A percentile compares a stretch with the other conserved stretches of the same genome.
Evolutionary conservation across 2,329 filamentous ascomycete genomes (phyloP).

Genomic region (Tolypocladium ovalisporum): DNA sequence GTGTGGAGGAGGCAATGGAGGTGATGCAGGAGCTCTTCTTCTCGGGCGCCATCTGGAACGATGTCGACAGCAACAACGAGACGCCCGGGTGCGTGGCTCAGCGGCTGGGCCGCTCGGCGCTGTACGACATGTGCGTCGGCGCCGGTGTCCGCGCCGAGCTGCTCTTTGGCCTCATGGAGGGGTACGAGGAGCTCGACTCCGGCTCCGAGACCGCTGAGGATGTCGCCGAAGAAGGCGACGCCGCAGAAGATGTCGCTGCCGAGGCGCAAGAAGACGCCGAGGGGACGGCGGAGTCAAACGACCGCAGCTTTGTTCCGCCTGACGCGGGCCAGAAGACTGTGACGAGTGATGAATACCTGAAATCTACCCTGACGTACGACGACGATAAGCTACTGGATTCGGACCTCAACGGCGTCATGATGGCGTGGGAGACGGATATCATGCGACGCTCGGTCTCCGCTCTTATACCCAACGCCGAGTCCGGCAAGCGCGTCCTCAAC

Average conservation of each 20-base stretch:
- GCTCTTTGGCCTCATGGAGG: constrained; percentile 70
- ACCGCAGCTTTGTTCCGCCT: constrained; percentile 21
- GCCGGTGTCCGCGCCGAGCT: constrained; percentile 87
- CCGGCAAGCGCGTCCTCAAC: constrained; percentile 64
- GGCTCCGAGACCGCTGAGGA: constrained; percentile 39
- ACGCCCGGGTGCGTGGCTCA: constrained; percentile 83
- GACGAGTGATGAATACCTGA: constrained; percentile 57
- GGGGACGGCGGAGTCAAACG: constrained; percentile 15
- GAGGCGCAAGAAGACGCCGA: constrained; percentile 16
- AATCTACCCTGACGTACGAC: constrained; percentile 53
- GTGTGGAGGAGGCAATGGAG: constrained; percentile 50
- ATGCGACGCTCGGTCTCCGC: constrained; percentile 68
- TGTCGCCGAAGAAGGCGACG: constrained; percentile 23
- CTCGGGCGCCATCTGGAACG: constrained; percentile 95
- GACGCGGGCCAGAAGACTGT: constrained; percentile 33
- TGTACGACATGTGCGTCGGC: constrained; percentile 79
- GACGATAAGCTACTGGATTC: constrained; percentile 60
- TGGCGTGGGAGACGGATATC: constrained; percentile 82
- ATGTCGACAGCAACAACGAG: constrained; percentile 75
- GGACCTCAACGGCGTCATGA: constrained; percentile 79
- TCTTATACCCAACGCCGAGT: constrained; percentile 35
- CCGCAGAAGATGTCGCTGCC: constrained; percentile 18
- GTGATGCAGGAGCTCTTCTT: constrained; percentile 69
- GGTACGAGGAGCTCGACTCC: constrained; percentile 63
- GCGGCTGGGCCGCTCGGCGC: constrained; percentile 51